Percentiles rank a stretch among this genome's conserved stretches.
Evolutionary conservation across 1,139 yeast genomes (phyloP).

Genomic region (Pichiaceae sp.): DNA sequence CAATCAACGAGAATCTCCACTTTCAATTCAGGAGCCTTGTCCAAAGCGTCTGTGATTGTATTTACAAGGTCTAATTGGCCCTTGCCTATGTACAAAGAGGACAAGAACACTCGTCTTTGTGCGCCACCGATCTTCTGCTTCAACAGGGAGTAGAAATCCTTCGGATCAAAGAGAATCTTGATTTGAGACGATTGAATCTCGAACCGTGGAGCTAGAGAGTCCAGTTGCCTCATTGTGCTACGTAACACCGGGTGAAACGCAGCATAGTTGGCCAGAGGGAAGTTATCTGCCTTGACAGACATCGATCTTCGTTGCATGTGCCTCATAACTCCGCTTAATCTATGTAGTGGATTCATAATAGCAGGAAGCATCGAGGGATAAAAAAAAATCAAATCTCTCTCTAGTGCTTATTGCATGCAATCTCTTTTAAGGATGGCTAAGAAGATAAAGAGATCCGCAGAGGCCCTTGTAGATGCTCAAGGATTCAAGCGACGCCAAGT

Average conservation of each 20-base stretch:
- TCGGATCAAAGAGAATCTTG: conserved; percentile 57
- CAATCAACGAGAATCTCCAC: conserved; percentile 81
- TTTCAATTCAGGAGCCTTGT: conserved; percentile 47
- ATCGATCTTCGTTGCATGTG: conserved; percentile 13
- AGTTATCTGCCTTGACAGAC: conserved; percentile 19
- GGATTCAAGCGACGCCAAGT: conserved; percentile 45
- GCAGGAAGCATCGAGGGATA: background rate
- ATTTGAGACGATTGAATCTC: conserved; percentile 52
- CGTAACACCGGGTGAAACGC: conserved; percentile 41
- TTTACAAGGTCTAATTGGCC: conserved; percentile 65
- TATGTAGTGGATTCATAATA: conserved; percentile 6
- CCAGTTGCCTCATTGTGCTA: conserved; percentile 47
- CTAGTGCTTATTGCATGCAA: too few species aligned
- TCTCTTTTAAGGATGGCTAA: background rate
- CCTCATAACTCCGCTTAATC: conserved; percentile 8
- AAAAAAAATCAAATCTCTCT: background rate
- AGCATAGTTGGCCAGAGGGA: conserved; percentile 15
- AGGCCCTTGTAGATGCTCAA: conserved; percentile 29
- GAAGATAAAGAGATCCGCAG: background rate
- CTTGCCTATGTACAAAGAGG: conserved; percentile 83
- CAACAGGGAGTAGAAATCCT: conserved; percentile 56
- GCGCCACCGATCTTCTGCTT: conserved; percentile 47
- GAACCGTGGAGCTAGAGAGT: conserved; percentile 65
- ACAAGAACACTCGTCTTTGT: conserved; percentile 60
- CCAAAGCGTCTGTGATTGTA: conserved; percentile 52